Evolutionary conservation across 2,329 filamentous ascomycete genomes (phyloP), one percentile per base, ranked within the genome.

Genomic region (Sclerotinia glacialis): DNA sequence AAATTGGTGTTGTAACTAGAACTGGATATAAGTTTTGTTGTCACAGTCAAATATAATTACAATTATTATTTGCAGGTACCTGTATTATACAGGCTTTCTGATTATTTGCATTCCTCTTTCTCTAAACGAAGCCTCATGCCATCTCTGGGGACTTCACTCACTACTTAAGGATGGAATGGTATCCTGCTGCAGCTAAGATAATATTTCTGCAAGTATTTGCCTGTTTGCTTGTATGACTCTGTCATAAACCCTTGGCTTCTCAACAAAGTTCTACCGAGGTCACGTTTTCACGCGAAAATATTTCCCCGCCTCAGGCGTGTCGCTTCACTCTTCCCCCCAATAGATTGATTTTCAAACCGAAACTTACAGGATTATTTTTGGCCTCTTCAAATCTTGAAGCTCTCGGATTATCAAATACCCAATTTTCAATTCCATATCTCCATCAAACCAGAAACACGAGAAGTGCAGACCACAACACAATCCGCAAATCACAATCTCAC

Each of bases 61-160:
- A 23, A 26, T 7, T 14, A 23, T 12, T 26, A 18, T 1, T 14
- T 8, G 1, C 7, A 49, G 5, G n/a, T 1, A 18, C 2, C 1
- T 0, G 16, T 18, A 47, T 37, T 1, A 9, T 34, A 11, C 23
- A 16, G 5, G 21, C 28, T 34, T 49, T 34, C 7, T 26, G 5
- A 6, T 9, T 23, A 3, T 28, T 37, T 47, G 5, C 47, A 4
- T 11, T 47, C 37, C 26, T 26, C 12, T 26, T 47, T 9, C 3
- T 23, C 0, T 3, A 5, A 14, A n/a, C 34, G 21, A 31, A 23
- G 3, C 26, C 3, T 34, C 18, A 1, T 11, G 0, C n/a, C 3
- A 23, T 16, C 18, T 6, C 5, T 4, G 4, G 3, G 1, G 16
- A 9, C 0, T 8, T 16, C 16, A 16, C 12, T 55, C 6, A 12